Base-by-base conservation (phyloP, 2,329 filamentous ascomycete genomes). In the Cladorrhinum sp. region DNA sequence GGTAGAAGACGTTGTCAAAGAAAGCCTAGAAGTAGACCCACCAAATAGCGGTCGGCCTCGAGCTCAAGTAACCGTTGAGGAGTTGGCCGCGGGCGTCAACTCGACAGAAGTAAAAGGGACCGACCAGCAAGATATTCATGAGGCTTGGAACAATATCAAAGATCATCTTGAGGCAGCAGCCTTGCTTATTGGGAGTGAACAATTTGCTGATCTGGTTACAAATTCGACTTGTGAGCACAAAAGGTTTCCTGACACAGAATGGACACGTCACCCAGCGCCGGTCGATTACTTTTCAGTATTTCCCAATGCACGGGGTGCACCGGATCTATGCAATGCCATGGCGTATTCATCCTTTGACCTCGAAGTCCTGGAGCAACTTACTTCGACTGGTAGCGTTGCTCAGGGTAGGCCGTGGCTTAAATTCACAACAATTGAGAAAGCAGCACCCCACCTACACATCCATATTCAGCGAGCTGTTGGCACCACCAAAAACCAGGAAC, bases 401-500 rank as follows among this genome's bases (percentile, higher is more conserved):
- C 9, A 50, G 18, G 83, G 89, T 23, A 85, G 85, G 61, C 84
- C 84, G 71, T 9, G 41, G 10, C 85, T 60, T 76, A 81, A 74
- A 60, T 93, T 88, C 72, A 86, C 86, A 6, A 88, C 90, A 1
- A 90, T 96, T 64, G 85, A 84, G 63, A 81, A 81, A n/a, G 78
- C 93, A 10, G 92, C 95, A 0, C 92, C 93, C 0, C 85, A 99
- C 29, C 78, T 98, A 18, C 93, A 97, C 69, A 86, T 99, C 50
- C 90, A 92, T 65, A 91, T 99, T 29, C 92, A 96, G 71, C 87
- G 95, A 4, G 88, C 90, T 3, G 87, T 89, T 61, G 87, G 91
- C 65, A 81, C 83, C 6, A 81, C 81, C 49, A 96, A 96, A 71
- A 92, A 92, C 25, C 86, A 85, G 57, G 87, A 92, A 62, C 85